These are phyloP conservation scores for Arthroderma sp. DNA, from an alignment of 2,329 filamentous ascomycete genomes.

Conservation along the genomic window DNA sequence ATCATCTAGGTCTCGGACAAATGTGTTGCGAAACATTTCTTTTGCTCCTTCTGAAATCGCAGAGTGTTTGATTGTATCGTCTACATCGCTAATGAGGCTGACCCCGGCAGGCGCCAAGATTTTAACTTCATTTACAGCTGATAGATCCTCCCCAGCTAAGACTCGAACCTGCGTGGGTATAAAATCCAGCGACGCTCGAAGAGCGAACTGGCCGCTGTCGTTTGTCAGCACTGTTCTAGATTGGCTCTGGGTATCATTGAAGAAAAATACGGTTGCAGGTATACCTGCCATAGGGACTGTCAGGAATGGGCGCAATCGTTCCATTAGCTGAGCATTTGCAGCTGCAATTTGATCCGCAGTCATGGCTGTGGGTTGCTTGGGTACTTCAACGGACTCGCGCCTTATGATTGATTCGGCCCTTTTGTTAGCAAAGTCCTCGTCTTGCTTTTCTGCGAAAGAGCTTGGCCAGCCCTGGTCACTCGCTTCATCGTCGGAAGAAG, in stretches of 20 bases:
- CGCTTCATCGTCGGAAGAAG: slow-evolving; percentile 29
- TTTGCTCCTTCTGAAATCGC: slow-evolving; percentile 76
- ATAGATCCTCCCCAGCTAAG: slow-evolving; percentile 72
- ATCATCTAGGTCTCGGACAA: slow-evolving; percentile 71
- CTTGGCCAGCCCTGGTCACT: slow-evolving; percentile 31
- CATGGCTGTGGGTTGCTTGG: slow-evolving; percentile 36
- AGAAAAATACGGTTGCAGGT: slow-evolving; percentile 88
- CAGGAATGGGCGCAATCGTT: slow-evolving; percentile 76
- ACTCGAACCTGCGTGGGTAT: slow-evolving; percentile 81
- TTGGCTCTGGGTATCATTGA: slow-evolving; percentile 69
- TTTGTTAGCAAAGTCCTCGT: slow-evolving; percentile 55
- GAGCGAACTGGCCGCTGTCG: slow-evolving; percentile 73
- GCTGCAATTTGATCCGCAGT: slow-evolving; percentile 60
- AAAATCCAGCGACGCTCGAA: slow-evolving; percentile 73
- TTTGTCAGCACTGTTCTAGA: slow-evolving; percentile 77
- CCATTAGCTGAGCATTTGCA: slow-evolving; percentile 80
- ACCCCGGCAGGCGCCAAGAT: slow-evolving; percentile 68
- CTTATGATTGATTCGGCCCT: slow-evolving; percentile 68
- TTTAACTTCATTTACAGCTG: slow-evolving; percentile 62
- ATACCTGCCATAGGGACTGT: slow-evolving; percentile 64
- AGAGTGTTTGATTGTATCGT: slow-evolving; percentile 93
- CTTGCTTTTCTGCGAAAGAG: slow-evolving; percentile 40
- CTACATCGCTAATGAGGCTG: slow-evolving; percentile 92
- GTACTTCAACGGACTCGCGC: slow-evolving; percentile 56
- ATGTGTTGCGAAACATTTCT: slow-evolving; percentile 93